Evolutionary conservation across 192 early-diverging fungal species (phyloP).

Genomic region (Coemansia sp.): DNA sequence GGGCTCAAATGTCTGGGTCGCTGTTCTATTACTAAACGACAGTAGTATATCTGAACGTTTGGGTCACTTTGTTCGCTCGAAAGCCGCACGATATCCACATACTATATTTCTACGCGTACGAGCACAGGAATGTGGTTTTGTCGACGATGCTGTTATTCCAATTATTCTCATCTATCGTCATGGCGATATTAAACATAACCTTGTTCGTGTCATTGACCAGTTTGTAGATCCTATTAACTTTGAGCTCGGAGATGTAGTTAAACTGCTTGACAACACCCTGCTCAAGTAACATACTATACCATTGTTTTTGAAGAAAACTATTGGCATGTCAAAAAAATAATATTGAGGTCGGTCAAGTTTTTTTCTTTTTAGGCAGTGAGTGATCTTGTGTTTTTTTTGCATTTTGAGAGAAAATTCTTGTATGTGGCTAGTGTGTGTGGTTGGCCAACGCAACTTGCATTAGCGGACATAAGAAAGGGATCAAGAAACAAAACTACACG

Average conservation of each 20-base stretch:
- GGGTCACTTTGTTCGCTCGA: constrained; percentile 9
- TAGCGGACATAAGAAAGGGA: too few relatives aligned
- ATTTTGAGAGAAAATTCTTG: neutral
- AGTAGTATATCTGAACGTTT: constrained; percentile 18
- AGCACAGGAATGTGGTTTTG: constrained; percentile 40
- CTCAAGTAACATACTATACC: constrained; percentile 17
- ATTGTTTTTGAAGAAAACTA: too few relatives aligned
- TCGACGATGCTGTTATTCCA: constrained; percentile 28
- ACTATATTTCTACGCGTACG: constrained; percentile 32
- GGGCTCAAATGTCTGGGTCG: constrained; percentile 10
- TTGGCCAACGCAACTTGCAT: too few relatives aligned
- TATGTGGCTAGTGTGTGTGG: neutral
- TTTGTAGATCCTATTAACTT: constrained; percentile 20
- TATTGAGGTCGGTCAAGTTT: too few relatives aligned
- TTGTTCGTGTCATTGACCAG: constrained; percentile 41
- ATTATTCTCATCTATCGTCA: constrained; percentile 36
- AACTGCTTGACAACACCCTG: constrained; percentile 12
- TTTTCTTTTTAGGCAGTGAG: too few relatives aligned
- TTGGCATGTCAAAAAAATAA: too few relatives aligned
- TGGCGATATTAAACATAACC: constrained; percentile 37
- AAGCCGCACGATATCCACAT: constrained; percentile 13
- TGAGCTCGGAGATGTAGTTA: constrained; percentile 23
- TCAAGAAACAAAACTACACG: too few relatives aligned
- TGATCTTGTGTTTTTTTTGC: too few relatives aligned
- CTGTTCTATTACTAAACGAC: constrained; percentile 16